These are phyloP conservation scores for Coemansia sp. DNA, from an alignment of 192 early-diverging fungal genomes.

Conservation along the genomic window DNA sequence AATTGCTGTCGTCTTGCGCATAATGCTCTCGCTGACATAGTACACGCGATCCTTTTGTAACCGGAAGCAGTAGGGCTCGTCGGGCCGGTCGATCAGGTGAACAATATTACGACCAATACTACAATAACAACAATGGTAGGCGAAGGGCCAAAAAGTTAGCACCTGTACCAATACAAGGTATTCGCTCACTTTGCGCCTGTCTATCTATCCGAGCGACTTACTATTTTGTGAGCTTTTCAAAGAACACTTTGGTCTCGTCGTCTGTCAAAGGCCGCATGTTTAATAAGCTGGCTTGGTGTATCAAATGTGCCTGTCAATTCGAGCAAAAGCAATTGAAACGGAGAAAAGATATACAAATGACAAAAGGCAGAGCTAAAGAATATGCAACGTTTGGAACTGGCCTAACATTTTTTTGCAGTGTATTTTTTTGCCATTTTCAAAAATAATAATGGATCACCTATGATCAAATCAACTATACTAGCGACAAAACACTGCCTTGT, in stretches of 20 bases:
- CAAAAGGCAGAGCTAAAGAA: neutral
- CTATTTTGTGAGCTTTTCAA: slow-evolving; percentile 98
- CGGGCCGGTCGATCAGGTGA: slow-evolving; percentile 91
- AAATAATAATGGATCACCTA: neutral
- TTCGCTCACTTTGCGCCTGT: neutral
- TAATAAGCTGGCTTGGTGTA: neutral
- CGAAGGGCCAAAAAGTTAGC: neutral
- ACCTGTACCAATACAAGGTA: neutral
- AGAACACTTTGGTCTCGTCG: slow-evolving; percentile 96
- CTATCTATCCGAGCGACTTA: slow-evolving; percentile 13
- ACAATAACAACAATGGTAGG: slow-evolving; percentile 9
- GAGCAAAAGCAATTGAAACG: neutral
- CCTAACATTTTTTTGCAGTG: slow-evolving; percentile 5
- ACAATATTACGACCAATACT: slow-evolving; percentile 93
- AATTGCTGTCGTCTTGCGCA: slow-evolving; percentile 83
- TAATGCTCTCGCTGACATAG: slow-evolving; percentile 92
- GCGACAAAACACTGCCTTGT: neutral
- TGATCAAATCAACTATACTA: slow-evolving; percentile 4
- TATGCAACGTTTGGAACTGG: neutral
- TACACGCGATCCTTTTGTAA: slow-evolving; percentile 94
- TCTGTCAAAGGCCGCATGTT: slow-evolving; percentile 95
- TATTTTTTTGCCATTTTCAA: slow-evolving; percentile 8
- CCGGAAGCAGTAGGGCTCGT: slow-evolving; percentile 97
- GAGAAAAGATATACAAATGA: neutral
- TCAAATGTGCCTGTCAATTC: neutral